Base-by-base conservation (phyloP, 805 yeast genomes). In the Tetrapisispora taiwanensis region DNA sequence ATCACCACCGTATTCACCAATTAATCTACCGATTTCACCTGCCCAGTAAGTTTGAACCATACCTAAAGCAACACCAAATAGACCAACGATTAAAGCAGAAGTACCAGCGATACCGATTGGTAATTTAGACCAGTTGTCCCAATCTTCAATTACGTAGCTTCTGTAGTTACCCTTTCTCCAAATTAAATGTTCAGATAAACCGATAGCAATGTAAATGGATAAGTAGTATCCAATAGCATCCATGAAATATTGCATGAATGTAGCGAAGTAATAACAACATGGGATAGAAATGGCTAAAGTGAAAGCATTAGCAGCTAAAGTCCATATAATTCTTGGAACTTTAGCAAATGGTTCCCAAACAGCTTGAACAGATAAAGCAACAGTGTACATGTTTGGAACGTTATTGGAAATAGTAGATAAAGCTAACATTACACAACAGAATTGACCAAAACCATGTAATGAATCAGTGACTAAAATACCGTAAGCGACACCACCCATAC, bases 361-460 rank as follows among this genome's bases (percentile, higher is more conserved):
- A 36, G 92, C 78, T 69, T 89, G 97, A 30, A 88, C 87, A 52
- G 88, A 80, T 59, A 89, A 72, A 34, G 87, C 89, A 56, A 87
- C 76, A 22, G 97, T 85, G 72, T 89, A 89, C 83, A 87, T 80
- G 71, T 87, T 88, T 65, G 96, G 96, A 64, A 88, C 78, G 70
- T 87, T 88, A 73, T 86, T 87, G 52, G 95, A 81, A 46, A 89
- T 82, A 28, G 95, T 86, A 28, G 95, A 85, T 52, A 89, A 67
- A 15, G 95, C 86, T 51, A 89, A 70, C 17, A 89, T 27, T 28
- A 89, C 96, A 66, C 89, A 77, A 66, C 89, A 80, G 73, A 89
- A 87, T 64, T 85, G 81, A 50, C 96, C 96, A 54, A 89, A 86
- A 9, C 87, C 89, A 65, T 84, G 89, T 48, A 87, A 72, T 5